Base-by-base conservation (phyloP, 805 yeast species). In the Suhomyces faveliae region DNA sequence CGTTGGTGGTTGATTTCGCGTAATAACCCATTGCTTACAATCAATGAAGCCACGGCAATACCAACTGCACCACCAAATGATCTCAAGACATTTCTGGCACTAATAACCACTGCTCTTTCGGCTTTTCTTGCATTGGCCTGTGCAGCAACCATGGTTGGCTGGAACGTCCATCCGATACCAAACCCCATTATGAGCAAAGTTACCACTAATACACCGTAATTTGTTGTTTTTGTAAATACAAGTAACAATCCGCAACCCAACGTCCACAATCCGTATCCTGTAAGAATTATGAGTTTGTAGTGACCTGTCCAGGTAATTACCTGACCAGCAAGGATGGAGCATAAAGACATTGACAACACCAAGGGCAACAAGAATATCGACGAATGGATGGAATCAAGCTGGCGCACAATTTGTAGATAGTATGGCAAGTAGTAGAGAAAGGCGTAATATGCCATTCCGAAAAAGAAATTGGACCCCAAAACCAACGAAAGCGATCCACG, bases 11-110 rank as follows among this genome's bases (percentile, higher is more conserved):
- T 51, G 27, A 64, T 57, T 35, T 64, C 57, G 12, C 42, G 47
- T 30, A 59, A 38, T 11, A 66, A 44, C 5, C 62, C 50, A 46
- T 66, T 66, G 40, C 64, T 52, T 21, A 66, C 58, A 44, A 66
- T 62, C 45, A 63, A 52, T 3, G 70, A 60, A 1, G 60, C 55
- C n/a, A 63, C 44, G 3, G 70, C 67, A 19, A 65, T 60, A 1
- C 71, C 70, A 40, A 65, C 51, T 1, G 70, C 67, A 35, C 71
- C 71, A 8, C 72, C 72, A 45, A 67, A 60, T 5, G 68, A 60
- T 44, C 72, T 51, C 39, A 67, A 51, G 9, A 67, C 70, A 49
- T 67, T 67, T 49, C 72, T 50, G 12, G 69, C 53, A 33, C 65
- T 51, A 25, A 67, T 66, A 2, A 67, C 71, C 22, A 67, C 71